Evolutionary conservation across 2,329 filamentous ascomycete genomes (phyloP).

Genomic region (Nemania diffusa): DNA sequence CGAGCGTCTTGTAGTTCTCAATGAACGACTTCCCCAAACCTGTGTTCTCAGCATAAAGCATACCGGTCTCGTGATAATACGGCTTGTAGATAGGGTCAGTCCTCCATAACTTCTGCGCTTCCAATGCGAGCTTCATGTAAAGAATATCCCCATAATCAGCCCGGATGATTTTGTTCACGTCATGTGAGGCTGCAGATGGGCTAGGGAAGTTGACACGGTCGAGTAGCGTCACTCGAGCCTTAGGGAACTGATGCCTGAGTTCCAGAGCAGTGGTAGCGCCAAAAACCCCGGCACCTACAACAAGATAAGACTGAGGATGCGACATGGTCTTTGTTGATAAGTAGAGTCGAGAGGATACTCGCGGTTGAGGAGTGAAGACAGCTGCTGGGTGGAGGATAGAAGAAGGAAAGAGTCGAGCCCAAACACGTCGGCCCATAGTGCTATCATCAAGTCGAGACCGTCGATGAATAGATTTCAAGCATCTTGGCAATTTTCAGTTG

Average conservation of each 20-base stretch:
- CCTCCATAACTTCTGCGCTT: neutral
- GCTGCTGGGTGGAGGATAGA: no score
- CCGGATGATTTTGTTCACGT: neutral
- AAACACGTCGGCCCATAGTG: no score
- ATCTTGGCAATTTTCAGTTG: no score
- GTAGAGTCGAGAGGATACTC: no score
- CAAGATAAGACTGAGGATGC: no score
- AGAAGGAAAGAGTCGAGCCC: no score
- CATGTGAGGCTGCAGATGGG: neutral
- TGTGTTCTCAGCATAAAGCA: neutral
- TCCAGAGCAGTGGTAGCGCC: neutral
- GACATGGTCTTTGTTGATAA: no score
- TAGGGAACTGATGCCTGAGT: neutral
- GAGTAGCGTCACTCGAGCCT: neutral
- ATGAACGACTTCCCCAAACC: neutral
- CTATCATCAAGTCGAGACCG: no score
- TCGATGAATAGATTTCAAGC: no score
- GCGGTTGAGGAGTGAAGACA: no score
- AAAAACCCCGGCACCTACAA: neutral
- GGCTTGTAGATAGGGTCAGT: neutral
- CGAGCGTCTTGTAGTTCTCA: slow-evolving; percentile 1
- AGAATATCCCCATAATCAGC: neutral
- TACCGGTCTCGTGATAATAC: neutral
- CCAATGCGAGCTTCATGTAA: neutral
- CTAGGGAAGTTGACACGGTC: neutral